These are phyloP conservation scores for Adiantum capillusveneris DNA, from an alignment of 75 land plant species.

Conservation along the genomic window DNA sequence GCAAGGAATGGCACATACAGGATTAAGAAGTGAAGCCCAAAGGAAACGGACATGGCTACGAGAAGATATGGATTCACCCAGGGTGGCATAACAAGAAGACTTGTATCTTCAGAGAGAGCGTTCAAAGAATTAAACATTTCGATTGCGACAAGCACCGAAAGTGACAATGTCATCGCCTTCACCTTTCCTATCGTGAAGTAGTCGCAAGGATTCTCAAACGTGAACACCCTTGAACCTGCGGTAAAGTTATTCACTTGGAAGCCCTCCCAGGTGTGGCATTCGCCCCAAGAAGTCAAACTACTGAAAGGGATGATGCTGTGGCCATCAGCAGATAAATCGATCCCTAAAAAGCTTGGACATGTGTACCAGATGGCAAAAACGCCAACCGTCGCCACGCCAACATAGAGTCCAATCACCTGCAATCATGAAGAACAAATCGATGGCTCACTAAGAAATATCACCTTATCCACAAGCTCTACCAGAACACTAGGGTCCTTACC, in stretches of 20 bases:
- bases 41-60: conserved; percentile 68
- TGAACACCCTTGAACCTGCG: conserved; percentile 48
- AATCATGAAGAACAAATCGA: no score
- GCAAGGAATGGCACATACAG: conserved; percentile 81
- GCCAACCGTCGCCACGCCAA: conserved; percentile 94
- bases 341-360: conserved; percentile 61
- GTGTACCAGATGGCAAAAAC: conserved; percentile 82
- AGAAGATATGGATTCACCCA: conserved; percentile 87
- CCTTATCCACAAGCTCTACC: conserved; percentile 1
- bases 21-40: conserved; percentile 69
- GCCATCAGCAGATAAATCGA: conserved; percentile 67
- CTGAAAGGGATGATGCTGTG: conserved; percentile 69
- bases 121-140: conserved; percentile 94
- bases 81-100: conserved; percentile 74
- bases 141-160: conserved; percentile 73
- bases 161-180: conserved; percentile 72
- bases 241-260: conserved; percentile 62
- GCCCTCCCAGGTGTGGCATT: conserved; percentile 64
- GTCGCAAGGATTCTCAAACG: conserved; percentile 73
- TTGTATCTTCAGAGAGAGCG: conserved; percentile 81
- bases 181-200: conserved; percentile 76
- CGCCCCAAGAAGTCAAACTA: conserved; percentile 69
- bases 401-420: conserved; percentile 90
- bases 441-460: not conserved
- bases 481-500: conserved; percentile 28